Evolutionary conservation across 345 rosid species (phyloP).

Genomic region (Passiflora organensis): DNA sequence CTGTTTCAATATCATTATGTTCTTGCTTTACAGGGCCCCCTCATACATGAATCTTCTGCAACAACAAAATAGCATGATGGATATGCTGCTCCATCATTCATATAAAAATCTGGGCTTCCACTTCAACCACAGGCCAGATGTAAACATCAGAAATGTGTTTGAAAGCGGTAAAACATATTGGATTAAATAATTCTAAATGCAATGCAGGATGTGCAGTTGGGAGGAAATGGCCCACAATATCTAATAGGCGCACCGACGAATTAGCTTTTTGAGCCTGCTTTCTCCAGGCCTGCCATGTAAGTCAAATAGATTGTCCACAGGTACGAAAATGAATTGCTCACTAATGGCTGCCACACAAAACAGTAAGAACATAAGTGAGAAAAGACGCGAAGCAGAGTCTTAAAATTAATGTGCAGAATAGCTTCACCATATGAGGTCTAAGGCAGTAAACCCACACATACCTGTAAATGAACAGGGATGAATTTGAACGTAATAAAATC

Average conservation of each 20-base stretch:
- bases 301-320: slow-evolving; percentile 88
- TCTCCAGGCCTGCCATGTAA: slow-evolving; percentile 71
- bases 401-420: neutral
- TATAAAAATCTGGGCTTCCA: neutral
- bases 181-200: neutral
- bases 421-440: neutral
- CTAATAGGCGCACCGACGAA: neutral
- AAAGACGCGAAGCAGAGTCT: neutral
- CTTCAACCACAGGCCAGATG: neutral
- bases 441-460: slow-evolving; percentile 13
- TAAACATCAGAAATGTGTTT: neutral
- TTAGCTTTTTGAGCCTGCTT: slow-evolving; percentile 31
- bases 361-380: neutral
- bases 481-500: slow-evolving; percentile 84
- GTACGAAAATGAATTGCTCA: slow-evolving; percentile 88
- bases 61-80: neutral
- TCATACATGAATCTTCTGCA: no score
- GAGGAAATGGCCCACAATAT: neutral
- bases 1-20: neutral
- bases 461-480: slow-evolving; percentile 87
- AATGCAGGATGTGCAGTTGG: neutral
- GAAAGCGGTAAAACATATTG: neutral
- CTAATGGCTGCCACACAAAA: slow-evolving; percentile 59
- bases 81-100: neutral
- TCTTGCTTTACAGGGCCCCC: slow-evolving; percentile 1